Evolutionary conservation across 257 asterid genomes (phyloP), one percentile per base, ranked within the genome.

Genomic region (Anisodus tanguticus): DNA sequence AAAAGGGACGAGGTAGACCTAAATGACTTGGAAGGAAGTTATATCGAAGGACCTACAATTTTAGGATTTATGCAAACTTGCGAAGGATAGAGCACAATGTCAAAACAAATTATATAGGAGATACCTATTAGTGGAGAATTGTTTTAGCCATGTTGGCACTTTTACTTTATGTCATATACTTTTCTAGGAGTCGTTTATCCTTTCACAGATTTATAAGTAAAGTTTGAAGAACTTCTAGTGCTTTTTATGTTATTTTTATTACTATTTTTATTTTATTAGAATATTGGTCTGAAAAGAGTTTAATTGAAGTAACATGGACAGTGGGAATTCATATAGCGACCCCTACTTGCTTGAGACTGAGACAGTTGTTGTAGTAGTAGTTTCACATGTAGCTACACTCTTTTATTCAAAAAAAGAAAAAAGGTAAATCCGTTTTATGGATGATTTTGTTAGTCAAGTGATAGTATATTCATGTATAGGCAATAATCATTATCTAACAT

Each of bases 401-500:
- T 49, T 11, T 22, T 76, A 53, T 51, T 76, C 63, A 54, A 47
- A 10, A 11, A 45, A 72, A 53, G 47, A 53, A 72, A 71, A 76
- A 76, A 22, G 63, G 63, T 54, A 49, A 76, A 76, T 76, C 63
- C 12, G 22, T 51, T 76, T 51, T 51, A 49, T 76, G 8, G 19
- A 76, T 76, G 47, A 51, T 76, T 76, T 51, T 76, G 81, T 76
- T 26, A 49, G 63, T 76, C 47, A 4, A 26, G 81, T 51, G 58
- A 76, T 76, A 72, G 45, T 11, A 51, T 13, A 49, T 76, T 76
- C 62, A 51, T 4, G 22, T 76, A 12, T 7, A 12, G 13, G 81
- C 19, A 76, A 53, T 76, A 47, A 22, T 76, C 22, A 76, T 76
- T 76, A 51, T 76, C 81, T 51, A 76, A 76, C 22, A 76, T 31